phyloP scores from a whole-genome alignment of 768 basidiomycete species.

The Neoboletus brunneissimus region DNA sequence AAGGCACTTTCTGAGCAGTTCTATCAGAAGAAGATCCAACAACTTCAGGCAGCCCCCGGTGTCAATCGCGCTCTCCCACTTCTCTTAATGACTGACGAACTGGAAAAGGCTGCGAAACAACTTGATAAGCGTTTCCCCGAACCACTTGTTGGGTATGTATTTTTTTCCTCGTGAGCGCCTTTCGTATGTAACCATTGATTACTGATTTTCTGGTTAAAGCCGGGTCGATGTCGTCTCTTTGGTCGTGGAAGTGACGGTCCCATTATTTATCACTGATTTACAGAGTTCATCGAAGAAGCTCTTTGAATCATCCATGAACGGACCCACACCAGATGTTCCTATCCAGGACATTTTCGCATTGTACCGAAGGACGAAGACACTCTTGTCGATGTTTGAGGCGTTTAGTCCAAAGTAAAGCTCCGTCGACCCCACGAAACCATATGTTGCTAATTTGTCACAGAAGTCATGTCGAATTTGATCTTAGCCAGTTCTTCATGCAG shows the following conservation, averaged over 20 bases:
- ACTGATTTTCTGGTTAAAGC: conserved; percentile 34
- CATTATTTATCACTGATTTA: conserved; percentile 64
- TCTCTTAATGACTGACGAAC: conserved; percentile 80
- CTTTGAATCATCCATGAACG: conserved; percentile 81
- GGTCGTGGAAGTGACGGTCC: conserved; percentile 64
- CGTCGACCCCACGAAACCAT: background rate
- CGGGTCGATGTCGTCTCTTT: conserved; percentile 75
- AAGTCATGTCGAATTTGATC: conserved; percentile 59
- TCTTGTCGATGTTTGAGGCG: conserved; percentile 77
- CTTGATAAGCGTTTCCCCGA: conserved; percentile 87
- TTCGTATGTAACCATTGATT: background rate
- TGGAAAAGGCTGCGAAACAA: conserved; percentile 81
- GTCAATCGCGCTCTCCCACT: conserved; percentile 81
- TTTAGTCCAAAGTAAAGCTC: conserved; percentile 72
- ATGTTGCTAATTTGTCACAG: conserved; percentile 33
- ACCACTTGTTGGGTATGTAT: conserved; percentile 70
- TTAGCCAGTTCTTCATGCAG: conserved; percentile 78
- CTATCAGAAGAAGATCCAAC: conserved; percentile 61
- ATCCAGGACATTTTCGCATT: conserved; percentile 89
- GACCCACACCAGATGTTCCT: conserved; percentile 81
- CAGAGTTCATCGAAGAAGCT: conserved; percentile 68
- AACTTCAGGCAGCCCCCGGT: conserved; percentile 66
- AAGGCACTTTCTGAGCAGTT: conserved; percentile 56
- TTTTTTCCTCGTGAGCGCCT: background rate
- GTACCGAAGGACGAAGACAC: conserved; percentile 71